Evolutionary conservation across 1,284 basidiomycete genomes (phyloP), one percentile per base, ranked within the genome.

Genomic region (Irpex sp.): DNA sequence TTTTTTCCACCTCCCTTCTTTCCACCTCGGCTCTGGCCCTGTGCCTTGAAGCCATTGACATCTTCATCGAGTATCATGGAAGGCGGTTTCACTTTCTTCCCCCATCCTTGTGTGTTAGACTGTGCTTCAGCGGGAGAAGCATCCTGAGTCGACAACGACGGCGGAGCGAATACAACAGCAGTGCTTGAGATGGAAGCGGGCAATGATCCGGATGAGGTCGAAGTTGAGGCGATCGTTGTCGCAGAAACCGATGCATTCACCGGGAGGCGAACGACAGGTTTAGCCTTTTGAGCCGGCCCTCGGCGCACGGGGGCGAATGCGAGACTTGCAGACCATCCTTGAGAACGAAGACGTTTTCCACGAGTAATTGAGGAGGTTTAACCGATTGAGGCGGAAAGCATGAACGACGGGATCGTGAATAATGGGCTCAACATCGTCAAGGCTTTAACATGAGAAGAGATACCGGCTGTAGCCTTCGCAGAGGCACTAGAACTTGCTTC

Each of bases 21-120:
- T 66, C 77, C 80, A 64, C 78, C 78, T 66, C 83, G 75, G 9
- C 3, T 12, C 28, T 54, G 52, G 9, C 16, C 21, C 9, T 54
- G 52, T 2, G 77, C 71, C 73, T 84, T 87, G 74, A 90, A 94
- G 0, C 92, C 92, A 62, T 94, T 94, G 63, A 94, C 80, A 64
- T 94, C 91, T 65, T 93, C 91, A 64, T 93, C 90, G 9, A 93
- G 80, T 21, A 93, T 77, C 90, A 93, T 93, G 0, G 89, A 90
- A 12, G 90, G 91, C n/a, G 91, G 90, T 67, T 92, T 92, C 71
- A 93, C 85, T 71, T 92, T 91, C 76, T 89, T 90, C 36, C 88
- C 88, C 91, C 90, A 92, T 67, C 86, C 85, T 67, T 84, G 69
- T 5, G 67, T 66, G 42, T 67, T 65, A 21, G 61, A 55, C 55